Percentiles rank a stretch among this genome's conserved stretches.
Evolutionary conservation across 2,329 filamentous ascomycete genomes (phyloP).

Genomic region (Cercospora berteroae): DNA sequence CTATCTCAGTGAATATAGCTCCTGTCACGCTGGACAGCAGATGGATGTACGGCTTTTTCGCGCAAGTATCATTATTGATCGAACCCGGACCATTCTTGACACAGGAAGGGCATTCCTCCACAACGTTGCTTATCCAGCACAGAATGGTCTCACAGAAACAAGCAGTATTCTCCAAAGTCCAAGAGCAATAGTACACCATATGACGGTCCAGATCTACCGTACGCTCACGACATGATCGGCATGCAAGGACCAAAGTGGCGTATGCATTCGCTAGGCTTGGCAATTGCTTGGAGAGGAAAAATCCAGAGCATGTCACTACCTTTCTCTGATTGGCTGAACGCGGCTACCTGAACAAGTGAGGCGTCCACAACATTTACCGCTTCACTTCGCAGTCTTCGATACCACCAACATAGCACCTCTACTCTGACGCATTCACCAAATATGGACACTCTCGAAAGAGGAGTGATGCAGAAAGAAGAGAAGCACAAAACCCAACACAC

Average conservation of each 20-base stretch:
- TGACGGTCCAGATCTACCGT: no score
- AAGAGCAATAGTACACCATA: no score
- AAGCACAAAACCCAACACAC: not conserved
- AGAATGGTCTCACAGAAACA: not conserved
- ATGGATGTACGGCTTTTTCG: not conserved
- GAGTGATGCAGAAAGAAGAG: constrained; percentile 21
- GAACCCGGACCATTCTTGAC: no score
- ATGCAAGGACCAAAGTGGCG: not conserved
- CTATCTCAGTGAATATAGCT: not conserved
- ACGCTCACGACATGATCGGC: not conserved
- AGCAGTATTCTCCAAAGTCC: not conserved
- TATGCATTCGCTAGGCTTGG: not conserved
- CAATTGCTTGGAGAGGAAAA: not conserved
- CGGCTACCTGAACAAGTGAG: not conserved
- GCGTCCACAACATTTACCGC: not conserved
- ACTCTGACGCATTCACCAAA: not conserved
- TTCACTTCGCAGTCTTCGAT: not conserved
- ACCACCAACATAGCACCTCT: not conserved
- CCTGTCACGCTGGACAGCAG: not conserved
- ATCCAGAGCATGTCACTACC: not conserved
- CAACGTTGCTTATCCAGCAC: no score
- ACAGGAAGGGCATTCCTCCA: no score
- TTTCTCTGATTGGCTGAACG: not conserved
- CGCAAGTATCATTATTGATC: not conserved
- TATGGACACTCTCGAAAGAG: constrained; percentile 27